Percentiles rank a stretch among this genome's conserved stretches.
phyloP scores from a whole-genome alignment of 805 yeast genomes.

The Metschnikowia arizonensis region DNA sequence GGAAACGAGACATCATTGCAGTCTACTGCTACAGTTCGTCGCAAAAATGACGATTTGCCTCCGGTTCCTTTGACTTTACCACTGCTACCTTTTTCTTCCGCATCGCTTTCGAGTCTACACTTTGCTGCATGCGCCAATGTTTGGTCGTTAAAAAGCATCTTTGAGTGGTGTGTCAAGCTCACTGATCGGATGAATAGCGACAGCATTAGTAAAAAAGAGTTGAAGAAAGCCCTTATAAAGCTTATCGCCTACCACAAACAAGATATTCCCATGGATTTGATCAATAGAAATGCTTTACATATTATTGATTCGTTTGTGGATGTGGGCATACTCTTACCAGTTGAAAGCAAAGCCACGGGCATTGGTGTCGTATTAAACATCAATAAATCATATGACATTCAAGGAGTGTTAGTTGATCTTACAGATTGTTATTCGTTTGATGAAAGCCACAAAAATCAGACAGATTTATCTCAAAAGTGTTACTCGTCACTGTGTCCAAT shows the following conservation, averaged over 20 bases:
- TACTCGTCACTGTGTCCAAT: conserved; percentile 33
- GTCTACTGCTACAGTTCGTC: conserved; percentile 4
- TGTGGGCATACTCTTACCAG: conserved; percentile 30
- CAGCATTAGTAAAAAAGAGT: conserved; percentile 47
- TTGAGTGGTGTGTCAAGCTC: conserved; percentile 52
- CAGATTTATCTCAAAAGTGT: conserved; percentile 18
- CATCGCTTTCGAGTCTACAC: conserved; percentile 45
- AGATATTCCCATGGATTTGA: conserved; percentile 45
- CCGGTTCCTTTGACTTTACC: conserved; percentile 49
- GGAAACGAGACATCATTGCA: neutral
- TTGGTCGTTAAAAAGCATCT: conserved; percentile 46
- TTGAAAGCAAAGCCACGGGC: neutral
- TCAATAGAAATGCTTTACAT: conserved; percentile 49
- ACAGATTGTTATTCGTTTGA: conserved; percentile 44
- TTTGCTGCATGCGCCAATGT: conserved; percentile 45
- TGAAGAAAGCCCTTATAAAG: conserved; percentile 49
- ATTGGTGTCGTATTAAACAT: neutral
- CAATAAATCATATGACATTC: conserved; percentile 18
- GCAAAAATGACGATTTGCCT: conserved; percentile 31
- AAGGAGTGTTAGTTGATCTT: conserved; percentile 44
- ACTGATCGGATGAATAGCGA: conserved; percentile 51
- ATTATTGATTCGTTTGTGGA: conserved; percentile 41
- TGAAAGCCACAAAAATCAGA: conserved; percentile 12
- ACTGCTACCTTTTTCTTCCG: conserved; percentile 52
- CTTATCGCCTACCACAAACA: conserved; percentile 50